phyloP scores from a whole-genome alignment of 345 rosid genomes.

The Pelargonium nanum region DNA sequence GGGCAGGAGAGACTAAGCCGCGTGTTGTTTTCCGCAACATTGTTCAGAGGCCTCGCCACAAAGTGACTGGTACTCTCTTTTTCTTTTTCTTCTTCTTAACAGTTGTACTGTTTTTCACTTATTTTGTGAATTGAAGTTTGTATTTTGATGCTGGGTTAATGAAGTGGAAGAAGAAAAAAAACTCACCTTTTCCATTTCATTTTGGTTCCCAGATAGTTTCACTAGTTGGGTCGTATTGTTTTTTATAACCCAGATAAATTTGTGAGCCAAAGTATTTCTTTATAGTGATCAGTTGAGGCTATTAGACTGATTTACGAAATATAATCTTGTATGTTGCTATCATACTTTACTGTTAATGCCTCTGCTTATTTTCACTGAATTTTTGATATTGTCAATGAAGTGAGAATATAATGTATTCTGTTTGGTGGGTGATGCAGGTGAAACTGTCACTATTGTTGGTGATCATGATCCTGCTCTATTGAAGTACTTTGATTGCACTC shows the following conservation, averaged over 20 bases:
- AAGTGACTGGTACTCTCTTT: conserved; percentile 50
- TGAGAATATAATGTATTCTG: neutral
- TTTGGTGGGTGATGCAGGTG: conserved; percentile 38
- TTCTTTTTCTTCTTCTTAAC: neutral
- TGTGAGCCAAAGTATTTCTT: neutral
- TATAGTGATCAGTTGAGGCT: neutral
- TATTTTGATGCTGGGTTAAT: neutral
- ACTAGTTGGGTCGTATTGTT: neutral
- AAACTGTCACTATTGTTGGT: conserved; percentile 84
- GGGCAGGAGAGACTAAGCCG: conserved; percentile 97
- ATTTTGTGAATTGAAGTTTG: too few species aligned
- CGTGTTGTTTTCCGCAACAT: conserved; percentile 88
- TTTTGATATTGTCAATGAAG: neutral
- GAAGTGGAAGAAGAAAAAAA: neutral
- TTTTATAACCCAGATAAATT: neutral
- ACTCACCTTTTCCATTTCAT: neutral
- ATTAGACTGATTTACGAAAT: neutral
- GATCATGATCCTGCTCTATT: conserved; percentile 66
- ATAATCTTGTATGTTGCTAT: too few species aligned
- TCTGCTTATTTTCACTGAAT: neutral
- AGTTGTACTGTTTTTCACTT: neutral
- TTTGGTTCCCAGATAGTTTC: neutral
- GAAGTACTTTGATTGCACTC: conserved; percentile 87
- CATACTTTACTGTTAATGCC: too few species aligned
- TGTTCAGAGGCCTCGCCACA: conserved; percentile 96